phyloP scores from a whole-genome alignment of 2,329 filamentous ascomycete genomes.

The Botryotinia calthae region DNA sequence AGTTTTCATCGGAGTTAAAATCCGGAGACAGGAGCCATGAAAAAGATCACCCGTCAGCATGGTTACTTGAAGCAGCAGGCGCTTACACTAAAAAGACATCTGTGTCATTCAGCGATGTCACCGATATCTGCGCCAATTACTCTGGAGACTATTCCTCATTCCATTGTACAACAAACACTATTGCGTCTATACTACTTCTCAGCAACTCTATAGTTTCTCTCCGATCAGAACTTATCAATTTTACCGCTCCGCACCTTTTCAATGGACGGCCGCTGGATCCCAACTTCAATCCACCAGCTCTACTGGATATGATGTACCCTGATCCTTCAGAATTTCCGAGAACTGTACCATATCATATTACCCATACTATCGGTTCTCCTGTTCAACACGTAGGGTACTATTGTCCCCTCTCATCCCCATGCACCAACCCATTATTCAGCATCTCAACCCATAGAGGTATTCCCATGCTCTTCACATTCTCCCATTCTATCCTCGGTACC shows the following conservation, averaged over 20 bases:
- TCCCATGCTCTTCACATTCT: slow-evolving; percentile 5
- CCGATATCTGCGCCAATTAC: neutral
- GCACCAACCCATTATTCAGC: neutral
- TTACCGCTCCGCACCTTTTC: neutral
- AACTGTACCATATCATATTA: neutral
- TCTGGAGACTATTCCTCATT: neutral
- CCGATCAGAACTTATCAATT: neutral
- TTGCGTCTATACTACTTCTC: slow-evolving; percentile 1
- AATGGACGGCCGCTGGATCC: neutral
- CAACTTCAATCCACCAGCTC: neutral
- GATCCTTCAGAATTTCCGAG: neutral
- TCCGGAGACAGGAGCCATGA: neutral
- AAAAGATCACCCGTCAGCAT: neutral
- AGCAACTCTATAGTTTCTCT: neutral
- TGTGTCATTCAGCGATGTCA: neutral
- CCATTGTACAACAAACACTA: neutral
- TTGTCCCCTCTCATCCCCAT: neutral
- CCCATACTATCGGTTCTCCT: neutral
- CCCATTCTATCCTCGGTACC: neutral
- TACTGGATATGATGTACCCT: neutral
- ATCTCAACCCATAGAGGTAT: neutral
- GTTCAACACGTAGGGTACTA: slow-evolving; percentile 5
- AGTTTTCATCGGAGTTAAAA: neutral
- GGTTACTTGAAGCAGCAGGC: neutral
- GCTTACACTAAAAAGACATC: neutral